A percentile compares a stretch with the other conserved stretches of the same genome.
phyloP scores from a whole-genome alignment of 1,139 yeast species.

The Pichia kudriavzevii region DNA sequence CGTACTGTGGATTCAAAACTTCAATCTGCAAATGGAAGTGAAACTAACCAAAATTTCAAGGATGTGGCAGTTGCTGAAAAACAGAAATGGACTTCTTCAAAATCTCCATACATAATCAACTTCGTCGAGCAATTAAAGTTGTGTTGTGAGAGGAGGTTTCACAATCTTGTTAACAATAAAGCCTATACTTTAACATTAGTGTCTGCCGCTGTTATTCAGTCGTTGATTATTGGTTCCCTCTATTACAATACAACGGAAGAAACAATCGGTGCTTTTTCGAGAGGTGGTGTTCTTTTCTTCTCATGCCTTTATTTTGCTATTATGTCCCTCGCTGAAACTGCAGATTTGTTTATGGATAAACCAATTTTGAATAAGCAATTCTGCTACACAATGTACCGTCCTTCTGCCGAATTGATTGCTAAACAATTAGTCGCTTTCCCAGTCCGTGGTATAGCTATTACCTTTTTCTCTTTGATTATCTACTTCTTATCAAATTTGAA shows the following conservation, averaged over 20 bases:
- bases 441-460: conserved; percentile 30
- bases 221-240: conserved; percentile 33
- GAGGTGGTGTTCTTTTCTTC: conserved; percentile 36
- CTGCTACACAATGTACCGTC: conserved; percentile 37
- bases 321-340: conserved; percentile 36
- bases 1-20: conserved; percentile 24
- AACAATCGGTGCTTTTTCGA: conserved; percentile 32
- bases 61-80: conserved; percentile 31
- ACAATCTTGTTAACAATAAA: conserved; percentile 41
- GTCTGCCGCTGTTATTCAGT: conserved; percentile 42
- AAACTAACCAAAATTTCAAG: conserved; percentile 27
- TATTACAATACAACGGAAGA: conserved; percentile 30
- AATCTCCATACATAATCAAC: conserved; percentile 39
- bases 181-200: conserved; percentile 38
- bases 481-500: conserved; percentile 37
- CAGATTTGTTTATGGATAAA: conserved; percentile 35
- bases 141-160: conserved; percentile 40
- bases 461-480: conserved; percentile 31
- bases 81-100: conserved; percentile 28
- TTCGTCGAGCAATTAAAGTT: conserved; percentile 38
- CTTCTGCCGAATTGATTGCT: conserved; percentile 40
- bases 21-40: conserved; percentile 18
- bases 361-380: conserved; percentile 39
- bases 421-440: conserved; percentile 36
- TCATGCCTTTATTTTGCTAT: conserved; percentile 38